phyloP scores from a whole-genome alignment of 2,329 filamentous ascomycete genomes.

The Trichoderma sp. region DNA sequence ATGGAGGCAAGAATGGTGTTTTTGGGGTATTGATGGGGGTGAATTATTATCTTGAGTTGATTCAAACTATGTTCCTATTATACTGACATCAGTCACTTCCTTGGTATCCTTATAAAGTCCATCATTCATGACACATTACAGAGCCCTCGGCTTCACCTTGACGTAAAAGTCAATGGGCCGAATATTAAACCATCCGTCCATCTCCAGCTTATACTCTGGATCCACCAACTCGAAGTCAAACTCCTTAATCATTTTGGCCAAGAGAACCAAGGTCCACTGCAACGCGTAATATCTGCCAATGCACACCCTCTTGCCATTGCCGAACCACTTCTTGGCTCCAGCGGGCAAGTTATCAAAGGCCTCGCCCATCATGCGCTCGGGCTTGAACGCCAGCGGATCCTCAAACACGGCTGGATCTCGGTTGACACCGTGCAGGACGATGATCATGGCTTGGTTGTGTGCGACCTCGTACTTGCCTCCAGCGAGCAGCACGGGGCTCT shows the following conservation, averaged over 20 bases:
- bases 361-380: constrained; percentile 52
- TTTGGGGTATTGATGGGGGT: not conserved
- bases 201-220: constrained; percentile 41
- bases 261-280: constrained; percentile 46
- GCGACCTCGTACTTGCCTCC: constrained; percentile 52
- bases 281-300: constrained; percentile 54
- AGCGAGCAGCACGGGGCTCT: constrained; percentile 47
- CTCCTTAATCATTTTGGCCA: constrained; percentile 46
- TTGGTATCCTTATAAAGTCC: not conserved
- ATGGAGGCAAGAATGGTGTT: not conserved
- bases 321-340: constrained; percentile 53
- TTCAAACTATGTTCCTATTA: not conserved
- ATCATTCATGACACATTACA: not conserved
- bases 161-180: constrained; percentile 49
- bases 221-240: constrained; percentile 49
- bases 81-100: not conserved
- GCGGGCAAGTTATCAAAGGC: constrained; percentile 45
- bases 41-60: not conserved
- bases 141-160: constrained; percentile 42
- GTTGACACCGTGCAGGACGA: constrained; percentile 53
- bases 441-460: constrained; percentile 51
- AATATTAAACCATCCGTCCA: constrained; percentile 56
- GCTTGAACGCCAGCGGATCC: constrained; percentile 47
- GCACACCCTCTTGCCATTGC: constrained; percentile 54
- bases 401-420: constrained; percentile 51